These are phyloP conservation scores for Solanum arcanum DNA, from an alignment of 257 asterid genomes.

Conservation along the genomic window DNA sequence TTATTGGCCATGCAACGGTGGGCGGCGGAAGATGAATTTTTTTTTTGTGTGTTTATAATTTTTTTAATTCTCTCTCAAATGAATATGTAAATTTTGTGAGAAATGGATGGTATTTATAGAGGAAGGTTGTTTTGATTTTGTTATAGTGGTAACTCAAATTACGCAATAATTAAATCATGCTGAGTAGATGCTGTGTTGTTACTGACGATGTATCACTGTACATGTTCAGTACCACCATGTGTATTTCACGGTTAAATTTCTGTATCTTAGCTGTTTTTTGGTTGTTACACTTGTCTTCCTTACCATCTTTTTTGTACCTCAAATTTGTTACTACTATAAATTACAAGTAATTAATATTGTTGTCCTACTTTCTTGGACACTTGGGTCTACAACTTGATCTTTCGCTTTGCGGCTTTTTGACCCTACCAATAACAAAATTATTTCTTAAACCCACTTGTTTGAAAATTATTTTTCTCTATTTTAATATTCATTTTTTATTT, in stretches of 20 bases:
- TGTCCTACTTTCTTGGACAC: background rate
- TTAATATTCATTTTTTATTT: background rate
- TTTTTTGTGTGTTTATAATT: background rate
- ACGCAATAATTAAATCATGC: background rate
- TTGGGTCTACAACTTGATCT: background rate
- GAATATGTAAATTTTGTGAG: background rate
- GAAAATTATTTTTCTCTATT: background rate
- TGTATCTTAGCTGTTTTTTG: background rate
- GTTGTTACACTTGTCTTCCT: background rate
- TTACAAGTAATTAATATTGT: background rate
- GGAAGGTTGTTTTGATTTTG: background rate
- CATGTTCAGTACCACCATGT: background rate
- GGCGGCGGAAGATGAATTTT: background rate
- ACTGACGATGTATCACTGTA: background rate
- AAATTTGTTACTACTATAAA: background rate
- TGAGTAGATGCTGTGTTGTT: background rate
- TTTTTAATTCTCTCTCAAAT: background rate
- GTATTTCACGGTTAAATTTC: background rate
- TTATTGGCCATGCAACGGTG: constrained; percentile 3
- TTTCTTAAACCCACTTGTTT: background rate
- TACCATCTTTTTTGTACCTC: background rate
- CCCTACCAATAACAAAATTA: background rate
- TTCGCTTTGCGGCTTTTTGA: background rate
- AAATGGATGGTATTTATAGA: background rate
- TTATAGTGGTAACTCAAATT: background rate